Evolutionary conservation across 371 early-diverging fungal genomes (phyloP).

Genomic region (Apophysomyces trapeziformis): DNA sequence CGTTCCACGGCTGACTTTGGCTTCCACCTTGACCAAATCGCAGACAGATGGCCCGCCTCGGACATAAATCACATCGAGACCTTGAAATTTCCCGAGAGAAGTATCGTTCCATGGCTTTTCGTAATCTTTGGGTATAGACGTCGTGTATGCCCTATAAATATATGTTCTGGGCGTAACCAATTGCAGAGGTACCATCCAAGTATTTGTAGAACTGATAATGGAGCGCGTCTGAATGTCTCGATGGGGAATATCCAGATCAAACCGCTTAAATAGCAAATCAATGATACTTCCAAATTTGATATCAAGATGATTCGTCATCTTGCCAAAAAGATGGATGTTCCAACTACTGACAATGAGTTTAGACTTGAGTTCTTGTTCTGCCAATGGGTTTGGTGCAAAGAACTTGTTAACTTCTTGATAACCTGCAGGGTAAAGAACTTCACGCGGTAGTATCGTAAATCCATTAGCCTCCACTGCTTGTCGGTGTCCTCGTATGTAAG

Average conservation of each 20-base stretch:
- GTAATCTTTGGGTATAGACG: constrained; percentile 28
- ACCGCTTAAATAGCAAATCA: constrained; percentile 52
- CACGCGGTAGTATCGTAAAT: constrained; percentile 53
- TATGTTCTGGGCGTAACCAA: constrained; percentile 39
- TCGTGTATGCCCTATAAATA: constrained; percentile 31
- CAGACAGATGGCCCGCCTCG: constrained; percentile 49
- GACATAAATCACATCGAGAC: constrained; percentile 57
- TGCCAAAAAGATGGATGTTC: constrained; percentile 66
- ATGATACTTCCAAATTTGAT: constrained; percentile 58
- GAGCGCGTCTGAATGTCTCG: constrained; percentile 36
- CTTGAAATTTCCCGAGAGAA: constrained; percentile 56
- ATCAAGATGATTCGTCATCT: constrained; percentile 61
- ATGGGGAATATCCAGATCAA: constrained; percentile 57
- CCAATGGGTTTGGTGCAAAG: constrained; percentile 44
- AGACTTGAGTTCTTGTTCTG: constrained; percentile 52
- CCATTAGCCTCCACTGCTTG: constrained; percentile 51
- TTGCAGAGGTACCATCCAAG: constrained; percentile 31
- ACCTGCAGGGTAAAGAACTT: constrained; percentile 58
- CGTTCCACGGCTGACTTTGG: constrained; percentile 36
- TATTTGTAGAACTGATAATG: constrained; percentile 38
- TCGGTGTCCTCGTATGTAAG: constrained; percentile 59
- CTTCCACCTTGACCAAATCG: constrained; percentile 23
- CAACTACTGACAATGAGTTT: constrained; percentile 45
- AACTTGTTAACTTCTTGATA: constrained; percentile 54
- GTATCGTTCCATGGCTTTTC: constrained; percentile 33